Conservation (phyloP, 1,284 basidiomycete genomes). For the Ustilago bromivora region DNA sequence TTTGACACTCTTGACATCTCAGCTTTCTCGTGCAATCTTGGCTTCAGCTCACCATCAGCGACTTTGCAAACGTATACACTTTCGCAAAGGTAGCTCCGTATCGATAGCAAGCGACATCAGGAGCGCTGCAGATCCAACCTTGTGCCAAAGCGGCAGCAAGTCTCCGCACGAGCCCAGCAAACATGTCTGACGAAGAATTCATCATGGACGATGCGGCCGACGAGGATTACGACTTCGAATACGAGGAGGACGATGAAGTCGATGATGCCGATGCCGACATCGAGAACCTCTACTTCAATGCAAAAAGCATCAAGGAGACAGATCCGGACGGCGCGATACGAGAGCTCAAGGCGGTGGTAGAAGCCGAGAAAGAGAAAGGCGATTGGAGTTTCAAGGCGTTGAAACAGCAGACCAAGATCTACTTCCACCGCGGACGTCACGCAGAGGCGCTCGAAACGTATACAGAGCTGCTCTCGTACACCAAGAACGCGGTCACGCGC, state of each 20-base stretch:
- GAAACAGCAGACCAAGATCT: conserved; percentile 95
- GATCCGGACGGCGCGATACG: conserved; percentile 87
- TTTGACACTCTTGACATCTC: conserved; percentile 3
- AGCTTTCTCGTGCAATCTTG: neutral
- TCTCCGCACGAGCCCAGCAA: conserved; percentile 1
- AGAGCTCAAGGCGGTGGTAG: conserved; percentile 86
- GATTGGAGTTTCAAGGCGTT: conserved; percentile 98
- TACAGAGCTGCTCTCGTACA: conserved; percentile 86
- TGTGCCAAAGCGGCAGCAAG: no score
- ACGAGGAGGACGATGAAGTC: conserved; percentile 76
- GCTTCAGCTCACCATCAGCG: neutral
- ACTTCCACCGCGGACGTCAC: conserved; percentile 83
- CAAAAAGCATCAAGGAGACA: conserved; percentile 94
- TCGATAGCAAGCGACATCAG: neutral
- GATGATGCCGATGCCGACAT: conserved; percentile 86
- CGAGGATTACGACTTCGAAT: conserved; percentile 94
- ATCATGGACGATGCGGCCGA: conserved; percentile 69
- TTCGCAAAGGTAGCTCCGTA: neutral
- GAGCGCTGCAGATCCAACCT: neutral
- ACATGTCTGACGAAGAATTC: conserved; percentile 59
- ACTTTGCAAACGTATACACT: neutral
- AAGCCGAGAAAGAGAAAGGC: conserved; percentile 87
- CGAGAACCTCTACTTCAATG: conserved; percentile 98
- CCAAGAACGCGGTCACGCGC: conserved; percentile 70
- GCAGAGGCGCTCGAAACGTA: conserved; percentile 88